phyloP scores from a whole-genome alignment of 495 filamentous ascomycete species.

The Elasticomyces elasticus region DNA sequence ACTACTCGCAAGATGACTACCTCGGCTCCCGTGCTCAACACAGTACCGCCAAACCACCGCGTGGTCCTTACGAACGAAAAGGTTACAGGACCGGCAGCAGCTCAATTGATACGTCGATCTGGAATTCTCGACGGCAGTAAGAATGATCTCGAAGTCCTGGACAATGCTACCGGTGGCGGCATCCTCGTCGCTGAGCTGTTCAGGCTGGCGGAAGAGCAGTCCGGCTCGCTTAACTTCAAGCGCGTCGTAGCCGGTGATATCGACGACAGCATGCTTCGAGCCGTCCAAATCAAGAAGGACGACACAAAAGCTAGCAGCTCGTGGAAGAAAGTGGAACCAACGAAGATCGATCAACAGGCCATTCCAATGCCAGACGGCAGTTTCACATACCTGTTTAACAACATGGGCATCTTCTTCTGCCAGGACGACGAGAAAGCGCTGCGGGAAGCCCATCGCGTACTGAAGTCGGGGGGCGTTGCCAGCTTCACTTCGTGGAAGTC shows the following conservation, averaged over 20 bases:
- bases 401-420: slow-evolving; percentile 53
- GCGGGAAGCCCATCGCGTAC: neutral
- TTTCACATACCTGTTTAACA: slow-evolving; percentile 56
- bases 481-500: slow-evolving; percentile 9
- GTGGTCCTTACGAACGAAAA: slow-evolving; percentile 4
- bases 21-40: neutral
- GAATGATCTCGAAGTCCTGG: neutral
- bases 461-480: neutral
- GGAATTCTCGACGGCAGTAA: neutral
- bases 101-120: slow-evolving; percentile 1
- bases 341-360: slow-evolving; percentile 4
- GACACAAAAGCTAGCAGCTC: neutral
- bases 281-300: neutral
- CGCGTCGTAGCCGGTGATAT: slow-evolving; percentile 4
- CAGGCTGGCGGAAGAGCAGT: neutral
- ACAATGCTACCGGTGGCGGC: slow-evolving; percentile 9
- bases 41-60: neutral
- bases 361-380: neutral
- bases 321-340: slow-evolving; percentile 6
- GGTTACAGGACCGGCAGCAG: slow-evolving; percentile 4
- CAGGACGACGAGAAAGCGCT: neutral
- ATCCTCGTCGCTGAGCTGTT: neutral
- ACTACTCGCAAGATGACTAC: no score
- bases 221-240: neutral
- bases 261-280: slow-evolving; percentile 6